These are phyloP conservation scores for Aegilops tauschii DNA, from an alignment of 176 grass and related monocot genomes.

Conservation along the genomic window DNA sequence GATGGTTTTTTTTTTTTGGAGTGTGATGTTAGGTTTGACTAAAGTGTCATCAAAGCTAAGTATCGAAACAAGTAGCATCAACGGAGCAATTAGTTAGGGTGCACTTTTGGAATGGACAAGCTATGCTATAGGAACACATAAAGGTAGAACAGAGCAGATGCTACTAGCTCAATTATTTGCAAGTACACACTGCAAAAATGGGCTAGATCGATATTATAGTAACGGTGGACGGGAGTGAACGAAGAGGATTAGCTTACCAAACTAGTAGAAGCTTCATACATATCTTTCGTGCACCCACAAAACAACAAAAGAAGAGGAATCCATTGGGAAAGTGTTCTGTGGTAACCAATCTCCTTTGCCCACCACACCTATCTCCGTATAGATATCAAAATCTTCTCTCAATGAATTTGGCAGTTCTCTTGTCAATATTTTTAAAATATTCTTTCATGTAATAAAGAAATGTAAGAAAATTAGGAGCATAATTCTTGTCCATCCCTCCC, in stretches of 20 bases:
- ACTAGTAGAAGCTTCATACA: slow-evolving; percentile 4
- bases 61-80: slow-evolving; percentile 1
- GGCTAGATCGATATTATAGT: background rate
- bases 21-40: slow-evolving; percentile 47
- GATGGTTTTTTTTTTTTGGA: background rate
- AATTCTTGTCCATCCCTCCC: no score
- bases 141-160: slow-evolving; percentile 29
- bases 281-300: background rate
- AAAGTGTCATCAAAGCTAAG: slow-evolving; percentile 24
- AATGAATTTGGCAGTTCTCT: no score
- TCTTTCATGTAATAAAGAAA: background rate
- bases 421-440: no score
- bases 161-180: slow-evolving; percentile 39
- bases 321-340: background rate
- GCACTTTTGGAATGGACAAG: slow-evolving; percentile 3
- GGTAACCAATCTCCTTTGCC: slow-evolving; percentile 22
- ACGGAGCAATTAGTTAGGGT: background rate
- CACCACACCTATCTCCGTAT: background rate
- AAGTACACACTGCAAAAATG: background rate
- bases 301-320: background rate
- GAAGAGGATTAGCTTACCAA: slow-evolving; percentile 39
- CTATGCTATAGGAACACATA: background rate
- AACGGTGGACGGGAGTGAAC: background rate
- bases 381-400: background rate
- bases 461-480: background rate